Percentiles rank a stretch among this genome's conserved stretches.
phyloP scores from a whole-genome alignment of 129 eudicot genomes.

The Flaveria bidentis region DNA sequence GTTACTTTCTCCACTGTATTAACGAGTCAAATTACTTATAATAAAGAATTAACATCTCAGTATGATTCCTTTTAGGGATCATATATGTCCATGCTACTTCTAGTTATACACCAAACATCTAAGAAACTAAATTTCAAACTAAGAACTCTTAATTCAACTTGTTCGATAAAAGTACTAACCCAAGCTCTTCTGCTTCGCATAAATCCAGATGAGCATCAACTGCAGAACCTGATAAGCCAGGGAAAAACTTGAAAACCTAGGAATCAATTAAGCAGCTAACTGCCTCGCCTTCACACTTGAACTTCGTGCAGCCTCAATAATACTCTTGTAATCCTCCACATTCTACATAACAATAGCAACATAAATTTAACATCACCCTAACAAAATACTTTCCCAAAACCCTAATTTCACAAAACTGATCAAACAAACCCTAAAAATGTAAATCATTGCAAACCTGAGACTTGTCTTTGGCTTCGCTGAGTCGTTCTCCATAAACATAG shows the following conservation, averaged over 20 bases:
- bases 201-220: constrained; percentile 86
- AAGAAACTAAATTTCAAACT: not conserved
- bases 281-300: constrained; percentile 71
- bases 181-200: constrained; percentile 91
- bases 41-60: not conserved
- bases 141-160: not conserved
- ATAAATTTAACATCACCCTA: not conserved
- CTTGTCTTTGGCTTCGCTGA: constrained; percentile 88
- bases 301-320: constrained; percentile 66
- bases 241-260: constrained; percentile 84
- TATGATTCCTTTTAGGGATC: not conserved
- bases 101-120: not conserved
- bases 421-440: constrained; percentile 40
- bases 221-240: constrained; percentile 54
- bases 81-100: not conserved
- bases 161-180: constrained; percentile 41
- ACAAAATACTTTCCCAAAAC: not conserved
- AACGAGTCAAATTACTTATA: not conserved
- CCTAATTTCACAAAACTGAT: constrained; percentile 19
- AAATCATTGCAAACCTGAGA: constrained; percentile 56
- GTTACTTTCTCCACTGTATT: not conserved
- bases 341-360: constrained; percentile 35
- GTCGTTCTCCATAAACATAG: constrained; percentile 81
- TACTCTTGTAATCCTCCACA: constrained; percentile 75
- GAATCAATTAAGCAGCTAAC: constrained; percentile 86